Base-by-base conservation (phyloP, 225 moss, liverwort and hornwort species). In the Ulota crispa region DNA sequence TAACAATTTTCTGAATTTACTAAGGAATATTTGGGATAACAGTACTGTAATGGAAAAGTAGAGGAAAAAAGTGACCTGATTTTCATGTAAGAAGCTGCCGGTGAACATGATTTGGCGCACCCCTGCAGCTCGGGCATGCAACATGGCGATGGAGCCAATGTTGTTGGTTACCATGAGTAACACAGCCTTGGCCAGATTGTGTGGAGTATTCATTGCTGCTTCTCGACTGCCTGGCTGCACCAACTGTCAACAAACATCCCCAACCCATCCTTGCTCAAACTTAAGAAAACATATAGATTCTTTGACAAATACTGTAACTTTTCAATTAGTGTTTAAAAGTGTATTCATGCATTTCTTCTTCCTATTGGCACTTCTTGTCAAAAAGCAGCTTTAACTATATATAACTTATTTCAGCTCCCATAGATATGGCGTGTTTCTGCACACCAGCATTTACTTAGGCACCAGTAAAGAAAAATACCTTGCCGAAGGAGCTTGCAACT, bases 81-180 rank as follows among this genome's bases (percentile, higher is more conserved):
- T 96, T 62, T 89, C 93, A 76, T 92, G 85, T 13, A 96, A 93
- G 88, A 96, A 96, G 80, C 94, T 96, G 76, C 96, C 96, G n/a
- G 96, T 96, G 56, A 96, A 94, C 93, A 96, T 94, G 78, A 96
- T 85, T 64, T 89, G 90, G 52, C 76, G 83, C 37, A 96, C 96
- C 12, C 93, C 93, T 47, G 92, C 89, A 82, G 94, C 89, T 43
- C 75, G 92, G 55, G 93, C 96, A 71, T 96, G 96, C 3, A 96
- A 85, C 94, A 86, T 89, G 61, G 96, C 92, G 79, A 96, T 93
- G 65, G 94, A 94, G 83, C 96, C 96, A 26, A 96, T 96, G 67
- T 94, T 96, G 81, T 96, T 96, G 77, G 96, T 96, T 9, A 96
- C 94, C 96, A 96, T 96, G 18, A 96, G 87, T 28, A 96, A 85